Evolutionary conservation across 305 asterid genomes (phyloP).

Genomic region (Fraxinus albicans): DNA sequence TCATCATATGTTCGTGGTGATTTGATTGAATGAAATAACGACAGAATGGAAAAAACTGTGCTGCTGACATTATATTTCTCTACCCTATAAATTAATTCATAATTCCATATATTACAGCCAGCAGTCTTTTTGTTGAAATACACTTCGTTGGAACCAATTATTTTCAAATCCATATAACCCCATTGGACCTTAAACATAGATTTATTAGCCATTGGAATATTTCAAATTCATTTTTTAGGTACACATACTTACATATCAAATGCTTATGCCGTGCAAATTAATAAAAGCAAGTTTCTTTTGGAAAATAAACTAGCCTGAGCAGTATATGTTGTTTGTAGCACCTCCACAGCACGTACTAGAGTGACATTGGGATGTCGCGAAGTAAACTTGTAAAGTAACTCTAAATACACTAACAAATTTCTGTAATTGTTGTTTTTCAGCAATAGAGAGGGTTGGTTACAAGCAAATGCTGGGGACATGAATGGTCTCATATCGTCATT

Average conservation of each 20-base stretch:
- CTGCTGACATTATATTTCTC: not conserved
- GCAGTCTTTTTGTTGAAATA: not conserved
- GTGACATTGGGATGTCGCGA: not conserved
- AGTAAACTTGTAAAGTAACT: not conserved
- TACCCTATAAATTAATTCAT: not conserved
- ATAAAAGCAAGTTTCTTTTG: not conserved
- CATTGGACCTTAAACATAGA: not conserved
- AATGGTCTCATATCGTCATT: conserved; percentile 51
- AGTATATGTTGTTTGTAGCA: not conserved
- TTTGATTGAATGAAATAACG: not conserved
- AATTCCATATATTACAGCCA: not conserved
- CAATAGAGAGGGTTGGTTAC: conserved; percentile 71
- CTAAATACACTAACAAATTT: not conserved
- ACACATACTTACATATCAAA: not conserved
- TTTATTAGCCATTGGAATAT: not conserved
- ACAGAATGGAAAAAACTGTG: not conserved
- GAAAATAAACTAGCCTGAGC: not conserved
- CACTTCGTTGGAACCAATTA: not conserved
- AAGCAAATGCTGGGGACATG: conserved; percentile 46
- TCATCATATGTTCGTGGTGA: not conserved
- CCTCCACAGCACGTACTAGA: not conserved
- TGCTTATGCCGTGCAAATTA: not conserved
- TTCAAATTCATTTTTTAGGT: not conserved
- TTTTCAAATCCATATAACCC: not conserved
- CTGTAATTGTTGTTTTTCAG: conserved; percentile 23